Evolutionary conservation across 441 rosid species (phyloP).

Genomic region (Capsella rubella): DNA sequence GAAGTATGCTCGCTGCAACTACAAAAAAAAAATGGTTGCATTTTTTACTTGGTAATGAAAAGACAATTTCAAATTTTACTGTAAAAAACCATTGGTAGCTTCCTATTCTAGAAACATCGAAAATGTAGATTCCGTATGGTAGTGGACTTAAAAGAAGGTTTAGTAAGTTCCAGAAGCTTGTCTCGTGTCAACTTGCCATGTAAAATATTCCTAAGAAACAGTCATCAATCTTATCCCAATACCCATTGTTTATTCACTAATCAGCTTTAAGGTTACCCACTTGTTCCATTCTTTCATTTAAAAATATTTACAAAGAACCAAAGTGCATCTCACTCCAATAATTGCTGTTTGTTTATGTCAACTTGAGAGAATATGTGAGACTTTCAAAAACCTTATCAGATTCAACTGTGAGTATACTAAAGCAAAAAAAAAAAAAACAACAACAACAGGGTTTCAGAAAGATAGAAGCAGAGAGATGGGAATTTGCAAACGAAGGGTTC

Average conservation of each 20-base stretch:
- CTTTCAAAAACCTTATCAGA: background rate
- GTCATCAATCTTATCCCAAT: slow-evolving; percentile 33
- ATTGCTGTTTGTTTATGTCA: slow-evolving; percentile 30
- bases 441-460: slow-evolving; percentile 78
- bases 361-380: background rate
- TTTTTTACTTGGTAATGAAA: slow-evolving; percentile 27
- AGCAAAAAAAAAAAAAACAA: background rate
- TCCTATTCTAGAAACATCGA: slow-evolving; percentile 39
- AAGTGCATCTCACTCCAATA: slow-evolving; percentile 33
- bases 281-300: slow-evolving; percentile 26
- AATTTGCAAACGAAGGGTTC: slow-evolving; percentile 91
- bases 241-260: slow-evolving; percentile 16
- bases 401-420: background rate
- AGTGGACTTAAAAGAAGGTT: slow-evolving; percentile 38
- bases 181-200: slow-evolving; percentile 23
- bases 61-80: background rate
- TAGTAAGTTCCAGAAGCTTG: slow-evolving; percentile 42
- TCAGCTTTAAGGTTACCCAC: slow-evolving; percentile 44
- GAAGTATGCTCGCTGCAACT: slow-evolving; percentile 20
- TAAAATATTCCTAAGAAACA: slow-evolving; percentile 29
- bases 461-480: slow-evolving; percentile 92
- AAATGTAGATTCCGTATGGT: slow-evolving; percentile 27
- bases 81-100: background rate
- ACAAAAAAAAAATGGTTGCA: background rate
- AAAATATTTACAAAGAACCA: background rate